Base-by-base conservation (phyloP, 257 asterid genomes). In the Nemophila menziesii region DNA sequence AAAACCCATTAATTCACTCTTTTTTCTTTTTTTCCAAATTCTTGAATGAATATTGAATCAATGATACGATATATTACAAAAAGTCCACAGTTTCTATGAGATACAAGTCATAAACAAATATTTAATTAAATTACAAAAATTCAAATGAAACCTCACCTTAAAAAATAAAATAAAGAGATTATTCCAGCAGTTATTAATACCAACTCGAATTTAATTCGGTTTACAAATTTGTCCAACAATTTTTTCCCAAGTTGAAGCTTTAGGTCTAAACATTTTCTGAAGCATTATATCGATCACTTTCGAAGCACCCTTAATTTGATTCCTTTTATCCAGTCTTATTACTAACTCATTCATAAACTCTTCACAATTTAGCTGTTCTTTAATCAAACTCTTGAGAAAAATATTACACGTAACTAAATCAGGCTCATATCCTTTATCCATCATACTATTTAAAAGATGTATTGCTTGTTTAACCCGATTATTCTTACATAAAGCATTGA, bases 321-420 rank as follows among this genome's bases (percentile, higher is more conserved):
- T 65, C 16, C 86, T 57, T 58, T 68, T 90, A 67, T 68, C 71
- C 49, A 90, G 77, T 65, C 86, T 72, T 33, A 69, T 18, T 44
- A 69, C 78, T 38, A 90, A 81, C 71, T 78, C 95, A 46, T 81
- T 79, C 48, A 90, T 70, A 66, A 90, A 90, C n/a, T n/a, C n/a
- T n/a, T n/a, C n/a, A n/a, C n/a, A n/a, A n/a, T n/a, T n/a, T n/a
- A 52, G 48, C 62, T 77, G 74, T 55, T 74, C 83, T 58, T 54
- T 72, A n/a, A n/a, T n/a, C 57, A 80, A 64, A 48, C 72, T 66
- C 23, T 56, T 40, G 71, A 85, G 61, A 64, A 90, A 77, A 61
- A 74, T 74, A 48, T 70, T 74, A 75, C 98, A 90, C 16, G 94
- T 84, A 48, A 74, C 56, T 5, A 59, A 21, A 52, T 90, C 93